phyloP scores from a whole-genome alignment of 176 grass and related monocot genomes.

The Miscanthus lutarioriparius region DNA sequence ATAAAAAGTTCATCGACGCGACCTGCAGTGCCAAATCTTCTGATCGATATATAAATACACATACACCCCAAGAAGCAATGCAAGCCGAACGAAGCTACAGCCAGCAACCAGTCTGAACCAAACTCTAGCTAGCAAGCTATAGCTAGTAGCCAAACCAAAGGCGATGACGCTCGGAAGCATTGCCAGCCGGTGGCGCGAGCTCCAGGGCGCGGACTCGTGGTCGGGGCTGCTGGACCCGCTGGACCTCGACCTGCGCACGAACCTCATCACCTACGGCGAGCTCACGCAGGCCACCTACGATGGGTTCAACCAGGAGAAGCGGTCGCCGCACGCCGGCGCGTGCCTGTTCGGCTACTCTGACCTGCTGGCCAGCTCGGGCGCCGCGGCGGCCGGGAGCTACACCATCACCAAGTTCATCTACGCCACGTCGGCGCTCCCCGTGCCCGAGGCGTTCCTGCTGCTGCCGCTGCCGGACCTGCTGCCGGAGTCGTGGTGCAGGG shows the following conservation, averaged over 20 bases:
- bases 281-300: constrained; percentile 70
- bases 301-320: constrained; percentile 61
- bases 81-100: neutral
- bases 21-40: too few species aligned
- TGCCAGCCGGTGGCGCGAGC: constrained; percentile 71
- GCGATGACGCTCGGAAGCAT: constrained; percentile 52
- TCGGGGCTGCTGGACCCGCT: constrained; percentile 66
- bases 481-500: constrained; percentile 47
- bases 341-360: constrained; percentile 46
- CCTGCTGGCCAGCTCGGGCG: constrained; percentile 32
- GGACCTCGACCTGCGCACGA: constrained; percentile 67
- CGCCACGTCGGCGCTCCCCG: constrained; percentile 53
- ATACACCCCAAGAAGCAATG: neutral
- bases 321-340: constrained; percentile 66
- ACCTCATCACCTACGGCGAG: constrained; percentile 77
- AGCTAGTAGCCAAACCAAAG: neutral
- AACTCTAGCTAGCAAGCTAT: neutral
- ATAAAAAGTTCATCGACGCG: constrained; percentile 23
- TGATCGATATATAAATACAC: neutral
- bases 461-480: constrained; percentile 32
- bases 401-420: constrained; percentile 71
- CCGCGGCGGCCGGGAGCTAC: constrained; percentile 42
- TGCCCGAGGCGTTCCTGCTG: constrained; percentile 73
- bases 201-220: constrained; percentile 66
- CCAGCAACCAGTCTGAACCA: neutral